phyloP scores from a whole-genome alignment of 352 stramenopile species.

The Globisporangium nodosum region DNA sequence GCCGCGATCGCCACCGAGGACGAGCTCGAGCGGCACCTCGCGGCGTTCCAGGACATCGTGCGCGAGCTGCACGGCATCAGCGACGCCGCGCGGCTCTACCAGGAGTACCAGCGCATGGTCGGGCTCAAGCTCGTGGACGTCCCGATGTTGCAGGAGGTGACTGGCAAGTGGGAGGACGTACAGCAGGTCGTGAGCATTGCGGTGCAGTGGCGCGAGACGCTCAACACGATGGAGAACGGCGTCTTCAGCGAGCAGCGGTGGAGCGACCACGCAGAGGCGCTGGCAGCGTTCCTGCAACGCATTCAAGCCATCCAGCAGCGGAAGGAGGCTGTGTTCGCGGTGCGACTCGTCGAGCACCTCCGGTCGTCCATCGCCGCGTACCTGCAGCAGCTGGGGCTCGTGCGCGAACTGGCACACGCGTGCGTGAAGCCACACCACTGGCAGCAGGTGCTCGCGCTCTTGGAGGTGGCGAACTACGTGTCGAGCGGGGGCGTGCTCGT shows the following conservation, averaged over 20 bases:
- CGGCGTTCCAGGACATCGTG: constrained; percentile 42
- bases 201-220: constrained; percentile 35
- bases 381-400: constrained; percentile 36
- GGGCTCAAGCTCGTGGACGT: constrained; percentile 58
- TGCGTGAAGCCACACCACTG: constrained; percentile 53
- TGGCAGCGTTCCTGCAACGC: constrained; percentile 28
- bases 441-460: constrained; percentile 47
- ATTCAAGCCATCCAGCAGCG: constrained; percentile 28
- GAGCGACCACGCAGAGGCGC: constrained; percentile 27
- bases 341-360: constrained; percentile 34
- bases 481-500: constrained; percentile 41
- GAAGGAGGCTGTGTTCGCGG: constrained; percentile 17
- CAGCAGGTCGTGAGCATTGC: constrained; percentile 50
- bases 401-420: constrained; percentile 44
- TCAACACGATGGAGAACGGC: constrained; percentile 53
- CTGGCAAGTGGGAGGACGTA: constrained; percentile 41
- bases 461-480: constrained; percentile 47
- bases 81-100: constrained; percentile 48
- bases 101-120: constrained; percentile 69
- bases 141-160: constrained; percentile 35
- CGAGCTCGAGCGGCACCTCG: constrained; percentile 51
- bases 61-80: constrained; percentile 42
- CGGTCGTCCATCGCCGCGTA: constrained; percentile 30
- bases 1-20: constrained; percentile 36
- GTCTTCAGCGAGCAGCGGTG: constrained; percentile 68